Percentiles rank a stretch among this genome's conserved stretches.
Evolutionary conservation across 2,329 filamentous ascomycete genomes (phyloP).

Genomic region (Fusarium abutilonis): DNA sequence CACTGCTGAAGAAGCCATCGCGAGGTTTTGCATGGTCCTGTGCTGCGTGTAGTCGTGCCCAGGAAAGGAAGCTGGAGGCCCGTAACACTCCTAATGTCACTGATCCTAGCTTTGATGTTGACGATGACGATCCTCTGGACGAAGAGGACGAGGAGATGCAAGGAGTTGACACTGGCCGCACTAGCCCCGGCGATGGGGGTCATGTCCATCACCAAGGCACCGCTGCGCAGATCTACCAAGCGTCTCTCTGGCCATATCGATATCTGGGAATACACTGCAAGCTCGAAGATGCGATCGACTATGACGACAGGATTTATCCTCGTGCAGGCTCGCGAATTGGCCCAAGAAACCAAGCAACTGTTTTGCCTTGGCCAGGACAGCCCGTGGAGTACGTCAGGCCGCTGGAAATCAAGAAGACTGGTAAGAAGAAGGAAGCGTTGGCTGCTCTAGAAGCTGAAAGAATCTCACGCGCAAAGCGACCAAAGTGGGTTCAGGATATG

Average conservation of each 20-base stretch:
- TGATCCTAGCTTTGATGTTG: conserved; percentile 72
- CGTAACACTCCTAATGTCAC: conserved; percentile 82
- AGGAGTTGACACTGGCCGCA: conserved; percentile 66
- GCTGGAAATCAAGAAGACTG: conserved; percentile 82
- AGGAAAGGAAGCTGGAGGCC: conserved; percentile 91
- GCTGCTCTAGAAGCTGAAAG: conserved; percentile 86
- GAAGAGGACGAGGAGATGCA: conserved; percentile 78
- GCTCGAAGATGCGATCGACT: conserved; percentile 93
- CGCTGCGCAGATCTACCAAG: conserved; percentile 88
- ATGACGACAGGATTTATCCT: conserved; percentile 97
- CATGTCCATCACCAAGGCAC: conserved; percentile 69
- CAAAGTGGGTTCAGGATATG: conserved; percentile 94
- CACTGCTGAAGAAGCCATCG: conserved; percentile 92
- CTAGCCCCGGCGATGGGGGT: conserved; percentile 71
- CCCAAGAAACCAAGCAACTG: conserved; percentile 88
- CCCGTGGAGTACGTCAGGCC: conserved; percentile 92
- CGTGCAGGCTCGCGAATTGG: conserved; percentile 92
- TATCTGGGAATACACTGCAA: conserved; percentile 96
- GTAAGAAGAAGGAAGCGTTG: conserved; percentile 84
- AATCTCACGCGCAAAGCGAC: conserved; percentile 79
- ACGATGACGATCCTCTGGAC: conserved; percentile 70
- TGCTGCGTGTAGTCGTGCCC: conserved; percentile 93
- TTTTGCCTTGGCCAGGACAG: conserved; percentile 84
- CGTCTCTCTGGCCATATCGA: conserved; percentile 94
- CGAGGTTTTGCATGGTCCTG: conserved; percentile 98